A percentile compares a stretch with the other conserved stretches of the same genome.
phyloP scores from a whole-genome alignment of 768 basidiomycete genomes.

The Panaeolus papilionaceus region DNA sequence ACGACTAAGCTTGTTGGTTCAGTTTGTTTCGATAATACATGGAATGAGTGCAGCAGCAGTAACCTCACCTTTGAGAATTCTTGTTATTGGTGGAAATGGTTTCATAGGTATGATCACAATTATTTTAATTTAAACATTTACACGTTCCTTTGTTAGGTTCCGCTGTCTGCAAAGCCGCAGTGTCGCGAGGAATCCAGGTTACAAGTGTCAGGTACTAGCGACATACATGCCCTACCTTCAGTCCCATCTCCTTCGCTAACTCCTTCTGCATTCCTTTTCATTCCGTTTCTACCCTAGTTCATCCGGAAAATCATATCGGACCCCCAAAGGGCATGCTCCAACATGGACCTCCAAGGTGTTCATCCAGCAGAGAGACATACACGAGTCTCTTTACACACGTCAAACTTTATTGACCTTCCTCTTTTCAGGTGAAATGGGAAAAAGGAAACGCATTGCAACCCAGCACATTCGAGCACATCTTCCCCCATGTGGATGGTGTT shows the following conservation, averaged over 20 bases:
- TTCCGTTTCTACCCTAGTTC: conserved; percentile 54
- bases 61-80: conserved; percentile 51
- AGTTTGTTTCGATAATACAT: neutral
- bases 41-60: conserved; percentile 42
- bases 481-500: conserved; percentile 74
- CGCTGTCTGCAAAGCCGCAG: conserved; percentile 88
- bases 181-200: conserved; percentile 85
- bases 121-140: conserved; percentile 17
- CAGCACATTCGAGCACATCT: conserved; percentile 69
- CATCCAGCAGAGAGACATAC: neutral
- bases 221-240: neutral
- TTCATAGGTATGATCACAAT: conserved; percentile 73
- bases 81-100: conserved; percentile 99
- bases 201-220: conserved; percentile 82
- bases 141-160: conserved; percentile 65
- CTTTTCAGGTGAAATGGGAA: conserved; percentile 83
- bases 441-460: conserved; percentile 84
- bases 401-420: neutral
- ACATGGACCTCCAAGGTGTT: conserved; percentile 82
- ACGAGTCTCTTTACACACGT: neutral
- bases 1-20: neutral
- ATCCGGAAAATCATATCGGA: conserved; percentile 84
- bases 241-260: conserved; percentile 9
- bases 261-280: neutral
- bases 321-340: conserved; percentile 90